Base-by-base conservation (phyloP, 2,329 filamentous ascomycete genomes). In the Nothopassalora personata region DNA sequence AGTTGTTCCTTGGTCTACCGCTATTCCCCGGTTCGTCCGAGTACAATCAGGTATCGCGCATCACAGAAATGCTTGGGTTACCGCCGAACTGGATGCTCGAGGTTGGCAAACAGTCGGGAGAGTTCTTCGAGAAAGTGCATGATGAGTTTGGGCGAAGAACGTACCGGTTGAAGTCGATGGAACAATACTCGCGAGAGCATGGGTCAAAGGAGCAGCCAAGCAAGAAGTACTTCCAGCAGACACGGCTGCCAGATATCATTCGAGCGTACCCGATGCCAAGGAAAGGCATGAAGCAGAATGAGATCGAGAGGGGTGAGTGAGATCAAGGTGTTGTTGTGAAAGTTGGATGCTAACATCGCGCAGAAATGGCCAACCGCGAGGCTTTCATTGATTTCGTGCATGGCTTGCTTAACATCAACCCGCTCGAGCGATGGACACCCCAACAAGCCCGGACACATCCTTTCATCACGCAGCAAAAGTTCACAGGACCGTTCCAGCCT, bases 81-180 rank as follows among this genome's bases (percentile, higher is more conserved):
- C 93, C 94, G 1, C 93, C 91, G 39, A 95, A 91, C 64, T 99
- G 94, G 94, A 99, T 99, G 94, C 83, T 99, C 58, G 94, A 99
- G 73, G 95, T 96, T 83, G 94, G 94, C 68, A 99, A 99, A 76
- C 94, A 99, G 74, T 90, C 93, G 0, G 90, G 91, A 48, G 92
- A 97, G 68, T 99, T 99, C 73, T 99, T 96, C 70, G 93, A 99
- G 75, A 97, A 97, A 77, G 81, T 82, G 13, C 85, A 87, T 64
- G 94, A 99, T 71, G 94, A 99, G 71, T 99, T 90, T 70, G 93
- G 93, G 43, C 85, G 94, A 65, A 88, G 91, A 68, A 92, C 87
- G 6, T 97, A 96, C 73, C 86, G 93, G 56, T 80, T 99, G 43
- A 99, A 99, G 80, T 91, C 89, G 66, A 95, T 99, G 90, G 94